Conservation (phyloP, 768 basidiomycete species). For the Pisolithus albus region DNA sequence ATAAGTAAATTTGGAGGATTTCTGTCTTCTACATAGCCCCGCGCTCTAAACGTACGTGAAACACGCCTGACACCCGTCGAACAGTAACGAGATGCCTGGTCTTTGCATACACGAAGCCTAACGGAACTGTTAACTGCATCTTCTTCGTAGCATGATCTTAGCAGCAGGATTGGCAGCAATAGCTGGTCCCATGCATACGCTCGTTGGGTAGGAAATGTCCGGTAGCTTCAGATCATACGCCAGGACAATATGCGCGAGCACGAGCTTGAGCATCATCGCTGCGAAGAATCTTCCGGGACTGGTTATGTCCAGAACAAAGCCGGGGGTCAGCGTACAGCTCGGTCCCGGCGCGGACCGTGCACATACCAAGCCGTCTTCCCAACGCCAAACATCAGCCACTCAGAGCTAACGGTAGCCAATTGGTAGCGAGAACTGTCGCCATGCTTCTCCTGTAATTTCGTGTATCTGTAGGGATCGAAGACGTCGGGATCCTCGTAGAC, state of each 20-base stretch:
- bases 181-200: too few relatives aligned
- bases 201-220: constrained; percentile 19
- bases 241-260: constrained; percentile 31
- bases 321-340: background rate
- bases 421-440: constrained; percentile 7
- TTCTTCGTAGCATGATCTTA: too few relatives aligned
- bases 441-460: too few relatives aligned
- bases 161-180: too few relatives aligned
- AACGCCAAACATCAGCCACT: constrained; percentile 34
- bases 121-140: too few relatives aligned
- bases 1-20: too few relatives aligned
- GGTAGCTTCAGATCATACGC: constrained; percentile 40
- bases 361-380: constrained; percentile 24
- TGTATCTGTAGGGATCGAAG: too few relatives aligned
- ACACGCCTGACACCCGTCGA: too few relatives aligned
- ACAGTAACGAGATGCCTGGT: too few relatives aligned
- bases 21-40: too few relatives aligned
- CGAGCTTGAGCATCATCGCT: constrained; percentile 31
- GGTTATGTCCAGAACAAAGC: background rate
- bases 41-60: too few relatives aligned
- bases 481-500: constrained; percentile 18
- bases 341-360: background rate
- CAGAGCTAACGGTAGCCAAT: constrained; percentile 28
- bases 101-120: too few relatives aligned
- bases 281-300: constrained; percentile 40